Conservation (phyloP, 2,329 filamentous ascomycete species). For the Phyllosticta paracitricarpa region DNA sequence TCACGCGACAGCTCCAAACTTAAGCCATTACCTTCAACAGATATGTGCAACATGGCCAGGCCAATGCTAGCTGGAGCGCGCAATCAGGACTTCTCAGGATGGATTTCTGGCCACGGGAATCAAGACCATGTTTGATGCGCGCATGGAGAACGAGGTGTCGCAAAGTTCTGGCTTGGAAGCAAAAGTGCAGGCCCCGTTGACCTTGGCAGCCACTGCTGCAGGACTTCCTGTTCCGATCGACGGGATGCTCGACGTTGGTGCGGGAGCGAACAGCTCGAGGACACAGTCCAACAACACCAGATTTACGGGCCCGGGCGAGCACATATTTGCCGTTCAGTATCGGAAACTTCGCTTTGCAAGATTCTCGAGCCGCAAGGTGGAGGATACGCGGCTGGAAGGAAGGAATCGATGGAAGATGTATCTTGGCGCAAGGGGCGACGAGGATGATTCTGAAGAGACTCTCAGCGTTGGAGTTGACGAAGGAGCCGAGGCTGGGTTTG, state of each 20-base stretch:
- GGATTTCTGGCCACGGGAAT: not conserved
- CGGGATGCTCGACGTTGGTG: not conserved
- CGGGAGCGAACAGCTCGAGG: not conserved
- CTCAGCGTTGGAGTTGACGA: not conserved
- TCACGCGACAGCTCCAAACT: not conserved
- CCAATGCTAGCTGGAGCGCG: not conserved
- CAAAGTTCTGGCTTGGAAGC: not conserved
- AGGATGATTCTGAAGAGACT: not conserved
- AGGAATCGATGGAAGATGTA: slow-evolving; percentile 1
- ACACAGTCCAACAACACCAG: not conserved
- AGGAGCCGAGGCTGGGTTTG: not conserved
- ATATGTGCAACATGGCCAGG: not conserved
- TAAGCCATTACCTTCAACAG: not conserved
- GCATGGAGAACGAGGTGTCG: not conserved
- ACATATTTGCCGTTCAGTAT: not conserved
- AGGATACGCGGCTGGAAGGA: not conserved
- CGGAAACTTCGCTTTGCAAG: not conserved
- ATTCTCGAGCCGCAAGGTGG: not conserved
- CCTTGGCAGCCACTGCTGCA: not conserved
- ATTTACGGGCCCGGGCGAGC: not conserved
- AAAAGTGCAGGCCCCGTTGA: not conserved
- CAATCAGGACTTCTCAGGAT: not conserved
- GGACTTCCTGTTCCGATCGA: not conserved
- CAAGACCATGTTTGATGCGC: not conserved
- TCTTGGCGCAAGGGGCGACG: not conserved